A percentile compares a stretch with the other conserved stretches of the same genome.
Evolutionary conservation across 139 green algal genomes (phyloP).

Genomic region (Mesostigma viride): DNA sequence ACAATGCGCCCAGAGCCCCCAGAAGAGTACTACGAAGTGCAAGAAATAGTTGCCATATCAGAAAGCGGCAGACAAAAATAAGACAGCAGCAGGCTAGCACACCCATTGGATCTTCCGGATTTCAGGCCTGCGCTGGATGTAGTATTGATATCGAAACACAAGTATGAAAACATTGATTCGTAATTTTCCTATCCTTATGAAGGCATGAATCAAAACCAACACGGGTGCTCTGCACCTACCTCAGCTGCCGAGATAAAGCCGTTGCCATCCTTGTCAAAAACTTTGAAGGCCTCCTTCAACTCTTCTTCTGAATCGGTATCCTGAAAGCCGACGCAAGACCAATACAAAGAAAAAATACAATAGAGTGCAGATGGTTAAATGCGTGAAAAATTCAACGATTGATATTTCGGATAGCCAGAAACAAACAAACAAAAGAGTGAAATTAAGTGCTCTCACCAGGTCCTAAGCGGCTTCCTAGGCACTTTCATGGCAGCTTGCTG

Average conservation of each 20-base stretch:
- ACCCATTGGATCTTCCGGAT: no score
- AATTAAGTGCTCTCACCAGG: not conserved
- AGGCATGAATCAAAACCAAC: not conserved
- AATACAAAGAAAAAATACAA: not conserved
- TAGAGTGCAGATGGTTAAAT: not conserved
- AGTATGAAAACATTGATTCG: not conserved
- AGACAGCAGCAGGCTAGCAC: not conserved
- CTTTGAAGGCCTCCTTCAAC: constrained; percentile 97
- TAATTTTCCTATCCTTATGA: not conserved
- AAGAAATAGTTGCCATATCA: no score
- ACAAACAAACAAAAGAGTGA: not conserved
- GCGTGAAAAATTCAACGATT: not conserved
- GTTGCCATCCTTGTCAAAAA: constrained; percentile 99
- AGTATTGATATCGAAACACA: not conserved
- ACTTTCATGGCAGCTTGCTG: not conserved
- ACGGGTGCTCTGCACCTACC: constrained; percentile 15
- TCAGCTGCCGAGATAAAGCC: constrained; percentile 95
- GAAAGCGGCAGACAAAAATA: not conserved
- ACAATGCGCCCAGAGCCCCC: no score
- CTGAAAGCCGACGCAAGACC: constrained; percentile 12
- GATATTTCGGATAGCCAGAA: not conserved
- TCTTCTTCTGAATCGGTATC: constrained; percentile 89
- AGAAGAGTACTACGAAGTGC: no score
- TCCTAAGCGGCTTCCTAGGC: not conserved
- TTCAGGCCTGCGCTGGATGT: no score